Evolutionary conservation across 2,329 filamentous ascomycete genomes (phyloP), one percentile per base, ranked within the genome.

Genomic region (Sporothrix mexicana): DNA sequence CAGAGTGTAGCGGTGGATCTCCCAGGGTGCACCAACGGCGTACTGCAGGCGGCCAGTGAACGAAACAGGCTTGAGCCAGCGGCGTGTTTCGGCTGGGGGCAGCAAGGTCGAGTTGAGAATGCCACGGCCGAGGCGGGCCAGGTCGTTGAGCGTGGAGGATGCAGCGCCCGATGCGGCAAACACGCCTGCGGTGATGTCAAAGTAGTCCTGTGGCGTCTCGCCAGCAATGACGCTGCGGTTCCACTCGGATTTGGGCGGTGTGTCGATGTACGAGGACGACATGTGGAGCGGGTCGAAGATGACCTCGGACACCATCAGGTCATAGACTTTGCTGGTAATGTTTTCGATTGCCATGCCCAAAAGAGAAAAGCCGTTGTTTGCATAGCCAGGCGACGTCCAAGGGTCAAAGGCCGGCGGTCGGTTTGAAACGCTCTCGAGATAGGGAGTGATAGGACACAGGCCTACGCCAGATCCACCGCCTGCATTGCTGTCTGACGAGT

Each of bases 321-420:
- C 77, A 20, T 84, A 82, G 0, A 81, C 75, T 64, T 80, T 81
- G 3, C 82, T 82, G 0, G 83, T 84, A 0, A 84, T 80, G 6
- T 80, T 80, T 73, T 86, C 83, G 0, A 88, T 78, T 0, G 83
- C 83, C 0, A 84, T 17, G 2, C 83, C 84, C 0, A 87, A 80
- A 1, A 86, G 73, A 0, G 82, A 78, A 23, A 85, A 84, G 0
- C 80, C 85, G 2, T 83, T 78, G 74, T 88, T 87, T 41, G 85
- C 84, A 77, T 88, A 88, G 2, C 81, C 79, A 0, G 86, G 85
- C 2, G 79, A 83, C 0, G 81, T 80, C 74, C 83, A 85, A 0
- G 85, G 82, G 0, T 78, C 76, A 69, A 84, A 86, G 1, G 82
- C 78, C 0, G 85, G 85, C 6, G 80, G 78, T 5, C 78, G 77